A percentile compares a stretch with the other conserved stretches of the same genome.
Evolutionary conservation across 2,329 filamentous ascomycete species (phyloP).

Genomic region (Sporothrix humicola): DNA sequence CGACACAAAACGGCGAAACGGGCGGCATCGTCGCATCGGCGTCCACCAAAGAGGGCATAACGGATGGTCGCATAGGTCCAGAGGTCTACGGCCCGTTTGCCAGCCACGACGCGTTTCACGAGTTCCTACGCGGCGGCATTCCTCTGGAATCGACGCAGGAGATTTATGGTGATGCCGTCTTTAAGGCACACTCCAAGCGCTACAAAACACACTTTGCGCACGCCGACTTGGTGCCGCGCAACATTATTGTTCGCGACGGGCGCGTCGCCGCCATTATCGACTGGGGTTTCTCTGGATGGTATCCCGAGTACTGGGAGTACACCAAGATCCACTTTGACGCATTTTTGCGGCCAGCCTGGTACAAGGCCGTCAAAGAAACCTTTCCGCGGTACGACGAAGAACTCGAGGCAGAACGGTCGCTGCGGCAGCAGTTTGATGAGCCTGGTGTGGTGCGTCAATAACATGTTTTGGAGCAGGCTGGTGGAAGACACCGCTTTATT

Average conservation of each 20-base stretch:
- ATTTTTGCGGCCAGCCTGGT: conserved; percentile 20
- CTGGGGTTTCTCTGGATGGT: conserved; percentile 55
- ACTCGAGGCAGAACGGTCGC: conserved; percentile 25
- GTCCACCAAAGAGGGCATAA: not conserved
- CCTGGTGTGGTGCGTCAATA: too few species aligned
- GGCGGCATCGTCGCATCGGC: conserved; percentile 26
- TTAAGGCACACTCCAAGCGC: conserved; percentile 15
- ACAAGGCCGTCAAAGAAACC: conserved; percentile 24
- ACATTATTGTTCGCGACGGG: conserved; percentile 51
- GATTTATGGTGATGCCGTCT: conserved; percentile 13
- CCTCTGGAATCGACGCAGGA: conserved; percentile 18
- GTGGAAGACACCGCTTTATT: too few species aligned
- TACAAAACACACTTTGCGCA: conserved; percentile 49
- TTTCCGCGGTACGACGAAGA: conserved; percentile 22
- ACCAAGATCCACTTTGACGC: conserved; percentile 29
- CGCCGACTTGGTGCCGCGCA: conserved; percentile 60
- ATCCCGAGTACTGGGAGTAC: conserved; percentile 39
- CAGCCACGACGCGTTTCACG: conserved; percentile 28
- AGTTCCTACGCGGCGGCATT: conserved; percentile 20
- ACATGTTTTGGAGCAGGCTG: too few species aligned
- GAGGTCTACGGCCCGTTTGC: conserved; percentile 18
- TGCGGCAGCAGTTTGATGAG: conserved; percentile 24
- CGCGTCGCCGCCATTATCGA: conserved; percentile 53
- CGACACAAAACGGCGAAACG: too few species aligned
- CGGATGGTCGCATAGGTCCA: conserved; percentile 26